Base-by-base conservation (phyloP, 495 filamentous ascomycete species). In the Aspergillus leporis region DNA sequence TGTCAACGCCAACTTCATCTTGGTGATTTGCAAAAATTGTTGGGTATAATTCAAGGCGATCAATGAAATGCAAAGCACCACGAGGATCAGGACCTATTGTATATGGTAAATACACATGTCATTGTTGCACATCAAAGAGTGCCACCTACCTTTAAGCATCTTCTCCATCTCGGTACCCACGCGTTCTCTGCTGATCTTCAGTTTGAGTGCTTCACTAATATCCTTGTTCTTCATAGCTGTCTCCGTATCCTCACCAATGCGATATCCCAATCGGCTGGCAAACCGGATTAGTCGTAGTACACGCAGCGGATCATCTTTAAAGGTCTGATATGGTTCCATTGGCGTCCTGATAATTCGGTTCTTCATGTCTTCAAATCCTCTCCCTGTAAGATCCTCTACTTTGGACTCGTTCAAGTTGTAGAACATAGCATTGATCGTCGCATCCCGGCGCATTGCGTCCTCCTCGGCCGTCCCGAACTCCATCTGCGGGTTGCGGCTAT, bases 341-440 rank as follows among this genome's bases (percentile, higher is more conserved):
- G 94, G 94, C 10, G 95, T 98, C 58, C 89, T 85, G 61, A 99
- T 89, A 34, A 92, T 68, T 56, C 83, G 81, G 6, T 77, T 75
- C 45, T 79, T 62, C 83, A 98, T 84, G 67, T 98, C 94, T 0
- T 81, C 65, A 18, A 96, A 70, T 0, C 94, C 94, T 41, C 70
- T 74, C 14, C 82, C 83, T 0, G 90, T 93, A 53, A 93, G 88
- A 70, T 98, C 94, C 70, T 98, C 94, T 12, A 98, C 83, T 53
- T 78, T 62, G 4, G 71, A 76, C 19, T 85, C 76, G 53, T 93
- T 87, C 9, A 98, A 77, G 61, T 98, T 98, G 70, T 96, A 98
- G 74, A 98, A 98, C 51, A 98, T 80, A 23, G 94, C 93, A 68
- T 98, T 98, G 58, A 98, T 83, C 3, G 92, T 97, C 12, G 95